These are phyloP conservation scores for Paraconiothyrium brasiliense DNA, from an alignment of 2,329 filamentous ascomycete species.

Conservation along the genomic window DNA sequence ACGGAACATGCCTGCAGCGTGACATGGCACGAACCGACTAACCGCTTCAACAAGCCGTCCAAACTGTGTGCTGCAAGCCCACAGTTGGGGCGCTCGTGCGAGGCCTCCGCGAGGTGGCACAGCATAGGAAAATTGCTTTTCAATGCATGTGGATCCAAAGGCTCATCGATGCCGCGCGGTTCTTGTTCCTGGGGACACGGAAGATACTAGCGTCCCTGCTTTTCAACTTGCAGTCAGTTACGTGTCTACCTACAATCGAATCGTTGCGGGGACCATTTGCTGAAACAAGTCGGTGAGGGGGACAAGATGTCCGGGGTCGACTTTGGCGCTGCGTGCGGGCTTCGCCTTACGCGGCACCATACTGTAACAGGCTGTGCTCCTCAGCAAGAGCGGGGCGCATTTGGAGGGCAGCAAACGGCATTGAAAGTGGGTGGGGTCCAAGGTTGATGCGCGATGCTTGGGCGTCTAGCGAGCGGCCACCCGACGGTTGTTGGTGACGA, in stretches of 20 bases:
- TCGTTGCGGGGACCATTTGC: slow-evolving; percentile 34
- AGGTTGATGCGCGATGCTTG: slow-evolving; percentile 6
- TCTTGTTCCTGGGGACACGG: slow-evolving; percentile 28
- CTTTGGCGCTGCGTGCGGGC: slow-evolving; percentile 28
- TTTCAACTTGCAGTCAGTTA: slow-evolving; percentile 24
- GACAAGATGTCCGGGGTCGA: slow-evolving; percentile 28
- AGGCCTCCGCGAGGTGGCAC: slow-evolving; percentile 28
- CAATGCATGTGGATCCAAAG: slow-evolving; percentile 25
- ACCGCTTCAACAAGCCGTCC: not conserved
- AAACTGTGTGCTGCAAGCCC: slow-evolving; percentile 19
- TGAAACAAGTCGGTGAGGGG: slow-evolving; percentile 38
- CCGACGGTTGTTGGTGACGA: slow-evolving; percentile 14
- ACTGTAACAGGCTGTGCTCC: slow-evolving; percentile 28
- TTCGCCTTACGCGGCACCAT: slow-evolving; percentile 27
- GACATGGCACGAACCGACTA: slow-evolving; percentile 8
- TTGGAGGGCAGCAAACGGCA: slow-evolving; percentile 13
- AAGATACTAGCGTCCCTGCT: slow-evolving; percentile 28
- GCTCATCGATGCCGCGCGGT: slow-evolving; percentile 21
- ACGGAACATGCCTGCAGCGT: slow-evolving; percentile 15
- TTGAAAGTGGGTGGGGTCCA: slow-evolving; percentile 11
- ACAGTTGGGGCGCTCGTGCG: slow-evolving; percentile 23
- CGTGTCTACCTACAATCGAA: slow-evolving; percentile 28
- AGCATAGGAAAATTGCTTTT: slow-evolving; percentile 19
- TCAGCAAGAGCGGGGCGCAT: slow-evolving; percentile 21
- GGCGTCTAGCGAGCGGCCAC: slow-evolving; percentile 15